phyloP scores from a whole-genome alignment of 768 basidiomycete species.

The Tylopilus felleus region DNA sequence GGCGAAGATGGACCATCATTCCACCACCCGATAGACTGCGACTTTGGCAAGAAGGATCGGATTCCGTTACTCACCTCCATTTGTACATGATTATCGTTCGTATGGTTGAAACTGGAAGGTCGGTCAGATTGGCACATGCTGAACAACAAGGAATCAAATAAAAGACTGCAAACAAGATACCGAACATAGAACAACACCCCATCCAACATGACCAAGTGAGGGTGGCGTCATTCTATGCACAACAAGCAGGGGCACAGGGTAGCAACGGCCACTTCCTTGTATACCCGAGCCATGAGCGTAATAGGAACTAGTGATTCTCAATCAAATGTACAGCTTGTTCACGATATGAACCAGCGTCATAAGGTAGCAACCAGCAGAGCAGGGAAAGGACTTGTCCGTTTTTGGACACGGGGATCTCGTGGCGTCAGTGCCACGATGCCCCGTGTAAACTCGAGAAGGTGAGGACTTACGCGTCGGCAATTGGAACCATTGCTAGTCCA shows the following conservation, averaged over 20 bases:
- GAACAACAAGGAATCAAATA: not conserved
- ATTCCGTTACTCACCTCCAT: slow-evolving; percentile 52
- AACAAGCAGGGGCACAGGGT: slow-evolving; percentile 13
- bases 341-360: slow-evolving; percentile 15
- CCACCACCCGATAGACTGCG: slow-evolving; percentile 19
- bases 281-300: slow-evolving; percentile 5
- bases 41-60: slow-evolving; percentile 13
- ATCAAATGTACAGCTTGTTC: slow-evolving; percentile 12
- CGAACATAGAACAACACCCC: not conserved
- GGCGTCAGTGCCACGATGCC: slow-evolving; percentile 11
- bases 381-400: slow-evolving; percentile 4
- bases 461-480: slow-evolving; percentile 71
- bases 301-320: slow-evolving; percentile 18
- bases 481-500: slow-evolving; percentile 77
- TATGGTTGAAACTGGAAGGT: slow-evolving; percentile 65
- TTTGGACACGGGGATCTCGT: slow-evolving; percentile 16
- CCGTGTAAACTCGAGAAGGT: slow-evolving; percentile 4
- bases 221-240: slow-evolving; percentile 4
- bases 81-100: slow-evolving; percentile 65
- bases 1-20: slow-evolving; percentile 1
- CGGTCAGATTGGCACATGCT: slow-evolving; percentile 14
- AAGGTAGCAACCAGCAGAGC: slow-evolving; percentile 12
- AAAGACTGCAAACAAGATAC: not conserved
- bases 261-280: slow-evolving; percentile 20
- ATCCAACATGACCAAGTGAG: not conserved